phyloP scores from a whole-genome alignment of 192 early-diverging fungal genomes.

The Coemansia sp. region DNA sequence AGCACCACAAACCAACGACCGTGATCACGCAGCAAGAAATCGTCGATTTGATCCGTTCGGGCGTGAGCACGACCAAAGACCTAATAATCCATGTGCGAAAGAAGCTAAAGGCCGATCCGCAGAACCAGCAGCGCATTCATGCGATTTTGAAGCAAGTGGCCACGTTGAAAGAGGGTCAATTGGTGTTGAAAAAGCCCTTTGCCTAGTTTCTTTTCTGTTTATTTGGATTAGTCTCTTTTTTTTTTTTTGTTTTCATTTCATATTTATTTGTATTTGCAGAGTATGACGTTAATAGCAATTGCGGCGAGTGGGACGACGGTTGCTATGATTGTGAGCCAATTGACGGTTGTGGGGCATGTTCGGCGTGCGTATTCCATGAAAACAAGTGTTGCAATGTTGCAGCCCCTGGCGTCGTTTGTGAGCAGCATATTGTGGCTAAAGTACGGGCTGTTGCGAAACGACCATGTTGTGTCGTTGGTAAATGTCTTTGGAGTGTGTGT shows the following conservation, averaged over 20 bases:
- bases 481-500: constrained; percentile 24
- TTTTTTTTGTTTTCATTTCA: neutral
- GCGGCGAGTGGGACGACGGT: constrained; percentile 24
- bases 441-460: constrained; percentile 36
- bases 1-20: too few relatives aligned
- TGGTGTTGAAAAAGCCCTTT: constrained; percentile 35
- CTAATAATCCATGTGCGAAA: constrained; percentile 62
- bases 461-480: constrained; percentile 17
- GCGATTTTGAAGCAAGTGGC: constrained; percentile 19
- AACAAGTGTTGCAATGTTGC: constrained; percentile 23
- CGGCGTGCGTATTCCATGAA: constrained; percentile 17
- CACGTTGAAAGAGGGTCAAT: constrained; percentile 1
- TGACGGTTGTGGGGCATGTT: constrained; percentile 22
- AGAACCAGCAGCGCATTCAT: constrained; percentile 42
- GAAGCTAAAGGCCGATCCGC: constrained; percentile 60
- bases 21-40: constrained; percentile 69
- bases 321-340: constrained; percentile 45
- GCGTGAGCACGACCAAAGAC: constrained; percentile 63
- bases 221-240: neutral
- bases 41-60: constrained; percentile 57
- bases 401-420: constrained; percentile 35
- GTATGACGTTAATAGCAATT: constrained; percentile 16
- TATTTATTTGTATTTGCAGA: neutral
- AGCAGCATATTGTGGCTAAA: constrained; percentile 45
- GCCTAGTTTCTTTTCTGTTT: neutral